These are phyloP conservation scores for Limonomyces culmigenus DNA, from an alignment of 1,284 basidiomycete genomes.

Conservation along the genomic window DNA sequence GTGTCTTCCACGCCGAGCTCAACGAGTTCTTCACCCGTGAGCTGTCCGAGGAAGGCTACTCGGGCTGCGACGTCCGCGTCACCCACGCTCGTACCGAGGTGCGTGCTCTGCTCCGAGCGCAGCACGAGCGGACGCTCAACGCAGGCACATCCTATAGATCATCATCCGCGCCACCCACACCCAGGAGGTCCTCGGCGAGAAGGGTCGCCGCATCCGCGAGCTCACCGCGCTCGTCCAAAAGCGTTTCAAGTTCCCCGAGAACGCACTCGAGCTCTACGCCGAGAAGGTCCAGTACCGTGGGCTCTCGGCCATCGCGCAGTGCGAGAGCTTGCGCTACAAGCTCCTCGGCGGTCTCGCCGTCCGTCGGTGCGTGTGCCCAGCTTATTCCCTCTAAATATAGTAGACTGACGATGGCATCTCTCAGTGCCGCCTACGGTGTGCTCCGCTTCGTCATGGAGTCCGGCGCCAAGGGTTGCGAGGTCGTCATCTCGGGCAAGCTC, in stretches of 20 bases:
- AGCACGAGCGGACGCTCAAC: background rate
- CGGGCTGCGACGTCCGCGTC: conserved; percentile 98
- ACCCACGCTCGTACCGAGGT: conserved; percentile 98
- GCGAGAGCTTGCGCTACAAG: conserved; percentile 98
- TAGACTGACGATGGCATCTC: conserved; percentile 2
- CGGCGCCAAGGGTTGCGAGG: conserved; percentile 98
- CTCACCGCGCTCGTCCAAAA: conserved; percentile 97
- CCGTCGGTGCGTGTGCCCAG: conserved; percentile 60
- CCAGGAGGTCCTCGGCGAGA: conserved; percentile 98
- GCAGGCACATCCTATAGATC: conserved; percentile 38
- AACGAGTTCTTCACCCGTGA: conserved; percentile 99
- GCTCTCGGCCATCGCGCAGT: conserved; percentile 96
- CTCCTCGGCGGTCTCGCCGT: conserved; percentile 98
- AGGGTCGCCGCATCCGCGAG: conserved; percentile 98
- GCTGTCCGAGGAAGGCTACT: conserved; percentile 99
- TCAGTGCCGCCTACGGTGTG: conserved; percentile 97
- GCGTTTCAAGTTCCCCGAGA: conserved; percentile 99
- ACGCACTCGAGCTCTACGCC: conserved; percentile 96
- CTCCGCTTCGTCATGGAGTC: conserved; percentile 99
- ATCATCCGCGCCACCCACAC: conserved; percentile 99
- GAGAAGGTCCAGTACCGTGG: conserved; percentile 99
- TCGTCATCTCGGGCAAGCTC: conserved; percentile 98
- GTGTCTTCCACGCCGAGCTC: conserved; percentile 96
- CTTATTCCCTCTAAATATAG: background rate
- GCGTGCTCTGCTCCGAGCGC: conserved; percentile 6